A percentile compares a stretch with the other conserved stretches of the same genome.
phyloP scores from a whole-genome alignment of 1,139 yeast species.

The Yamadazyma mexicana region DNA sequence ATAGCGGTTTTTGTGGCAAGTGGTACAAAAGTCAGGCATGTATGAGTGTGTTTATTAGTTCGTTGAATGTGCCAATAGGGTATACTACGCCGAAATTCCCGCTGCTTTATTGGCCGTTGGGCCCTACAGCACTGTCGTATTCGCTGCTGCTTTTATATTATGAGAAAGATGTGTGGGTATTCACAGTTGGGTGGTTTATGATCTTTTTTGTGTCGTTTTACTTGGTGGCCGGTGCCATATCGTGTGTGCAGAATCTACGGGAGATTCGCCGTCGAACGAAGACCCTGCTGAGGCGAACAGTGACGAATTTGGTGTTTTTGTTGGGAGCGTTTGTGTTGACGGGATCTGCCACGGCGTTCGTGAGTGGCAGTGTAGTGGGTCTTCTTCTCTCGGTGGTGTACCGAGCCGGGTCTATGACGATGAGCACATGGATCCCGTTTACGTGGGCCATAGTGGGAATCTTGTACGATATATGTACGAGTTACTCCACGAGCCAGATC shows the following conservation, averaged over 20 bases:
- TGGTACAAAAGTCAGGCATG: neutral
- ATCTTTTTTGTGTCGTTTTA: conserved; percentile 67
- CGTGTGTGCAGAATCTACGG: conserved; percentile 40
- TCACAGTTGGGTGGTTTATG: conserved; percentile 80
- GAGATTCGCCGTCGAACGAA: conserved; percentile 14
- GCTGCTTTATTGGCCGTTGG: conserved; percentile 72
- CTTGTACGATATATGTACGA: conserved; percentile 61
- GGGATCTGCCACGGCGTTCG: conserved; percentile 65
- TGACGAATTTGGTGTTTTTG: conserved; percentile 29
- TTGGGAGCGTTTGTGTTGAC: conserved; percentile 45
- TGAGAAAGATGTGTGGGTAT: conserved; percentile 76
- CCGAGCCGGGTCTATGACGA: conserved; percentile 71
- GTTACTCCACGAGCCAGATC: conserved; percentile 52
- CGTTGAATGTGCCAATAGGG: conserved; percentile 68
- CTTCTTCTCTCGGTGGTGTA: conserved; percentile 63
- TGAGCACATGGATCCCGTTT: conserved; percentile 94
- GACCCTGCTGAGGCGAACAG: neutral
- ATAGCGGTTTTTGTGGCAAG: neutral
- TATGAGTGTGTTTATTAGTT: conserved; percentile 34
- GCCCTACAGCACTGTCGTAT: conserved; percentile 40
- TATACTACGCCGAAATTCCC: conserved; percentile 82
- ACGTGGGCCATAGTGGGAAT: conserved; percentile 73
- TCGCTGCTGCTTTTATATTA: conserved; percentile 64
- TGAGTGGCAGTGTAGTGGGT: conserved; percentile 77
- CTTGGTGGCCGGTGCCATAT: conserved; percentile 62